Evolutionary conservation across 768 basidiomycete species (phyloP).

Genomic region (Tulasnella sp.): DNA sequence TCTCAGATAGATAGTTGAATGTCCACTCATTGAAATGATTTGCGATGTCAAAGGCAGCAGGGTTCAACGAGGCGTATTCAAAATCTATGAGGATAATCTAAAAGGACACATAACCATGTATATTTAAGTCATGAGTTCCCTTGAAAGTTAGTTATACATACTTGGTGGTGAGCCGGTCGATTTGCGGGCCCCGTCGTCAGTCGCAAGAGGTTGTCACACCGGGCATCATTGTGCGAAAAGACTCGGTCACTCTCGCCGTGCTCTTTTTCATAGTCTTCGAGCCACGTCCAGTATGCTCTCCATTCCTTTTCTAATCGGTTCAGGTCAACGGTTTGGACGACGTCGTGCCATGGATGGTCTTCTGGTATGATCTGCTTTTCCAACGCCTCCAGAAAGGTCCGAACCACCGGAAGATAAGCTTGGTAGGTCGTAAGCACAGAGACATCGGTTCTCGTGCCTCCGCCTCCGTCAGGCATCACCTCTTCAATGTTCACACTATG

Average conservation of each 20-base stretch:
- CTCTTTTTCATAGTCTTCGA: slow-evolving; percentile 56
- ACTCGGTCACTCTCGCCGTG: slow-evolving; percentile 62
- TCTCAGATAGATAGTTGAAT: slow-evolving; percentile 69
- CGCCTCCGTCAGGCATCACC: slow-evolving; percentile 53
- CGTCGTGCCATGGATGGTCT: slow-evolving; percentile 27
- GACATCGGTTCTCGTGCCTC: slow-evolving; percentile 47
- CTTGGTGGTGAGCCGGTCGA: slow-evolving; percentile 72
- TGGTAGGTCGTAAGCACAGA: slow-evolving; percentile 63
- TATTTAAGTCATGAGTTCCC: neutral
- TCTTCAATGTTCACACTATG: slow-evolving; percentile 82
- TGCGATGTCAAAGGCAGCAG: slow-evolving; percentile 91
- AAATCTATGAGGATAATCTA: slow-evolving; percentile 97
- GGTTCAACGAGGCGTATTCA: slow-evolving; percentile 91
- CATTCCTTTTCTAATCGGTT: slow-evolving; percentile 60
- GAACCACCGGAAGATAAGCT: slow-evolving; percentile 67
- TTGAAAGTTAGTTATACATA: slow-evolving; percentile 36
- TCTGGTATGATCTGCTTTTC: slow-evolving; percentile 26
- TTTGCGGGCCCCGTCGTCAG: slow-evolving; percentile 55
- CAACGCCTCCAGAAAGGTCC: slow-evolving; percentile 61
- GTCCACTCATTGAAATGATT: slow-evolving; percentile 99
- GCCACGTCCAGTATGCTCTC: slow-evolving; percentile 65
- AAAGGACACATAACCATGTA: slow-evolving; percentile 27
- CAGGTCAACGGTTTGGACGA: slow-evolving; percentile 54
- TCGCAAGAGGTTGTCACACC: slow-evolving; percentile 87
- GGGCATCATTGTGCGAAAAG: slow-evolving; percentile 91